Percentiles rank a stretch among this genome's conserved stretches.
Evolutionary conservation across 805 yeast genomes (phyloP).

Genomic region (Metschnikowia cerradonensis): DNA sequence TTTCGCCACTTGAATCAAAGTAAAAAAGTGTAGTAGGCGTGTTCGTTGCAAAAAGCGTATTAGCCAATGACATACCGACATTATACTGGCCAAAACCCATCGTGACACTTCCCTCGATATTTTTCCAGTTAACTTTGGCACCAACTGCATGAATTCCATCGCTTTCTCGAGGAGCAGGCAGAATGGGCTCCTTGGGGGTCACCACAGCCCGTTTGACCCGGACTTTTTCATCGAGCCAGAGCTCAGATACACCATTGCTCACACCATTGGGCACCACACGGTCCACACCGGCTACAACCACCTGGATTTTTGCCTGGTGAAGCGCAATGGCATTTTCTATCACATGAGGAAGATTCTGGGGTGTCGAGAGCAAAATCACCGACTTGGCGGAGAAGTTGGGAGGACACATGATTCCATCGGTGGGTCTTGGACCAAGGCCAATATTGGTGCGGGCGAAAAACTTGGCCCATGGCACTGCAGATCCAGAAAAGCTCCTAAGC

Average conservation of each 20-base stretch:
- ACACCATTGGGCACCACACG: conserved; percentile 30
- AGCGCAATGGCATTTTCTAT: conserved; percentile 29
- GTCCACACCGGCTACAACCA: conserved; percentile 41
- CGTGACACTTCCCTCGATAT: conserved; percentile 22
- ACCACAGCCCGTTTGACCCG: conserved; percentile 17
- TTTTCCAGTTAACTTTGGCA: conserved; percentile 38
- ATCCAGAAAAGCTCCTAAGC: background rate
- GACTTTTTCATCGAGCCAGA: conserved; percentile 33
- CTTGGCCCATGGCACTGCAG: conserved; percentile 1
- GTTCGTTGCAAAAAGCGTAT: conserved; percentile 36
- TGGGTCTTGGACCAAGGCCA: conserved; percentile 9
- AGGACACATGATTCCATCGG: conserved; percentile 5
- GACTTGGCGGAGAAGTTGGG: conserved; percentile 23
- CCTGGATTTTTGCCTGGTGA: conserved; percentile 27
- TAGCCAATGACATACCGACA: conserved; percentile 31
- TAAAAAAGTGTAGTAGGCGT: conserved; percentile 34
- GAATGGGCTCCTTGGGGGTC: conserved; percentile 24
- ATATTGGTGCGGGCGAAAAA: conserved; percentile 14
- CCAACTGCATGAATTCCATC: conserved; percentile 35
- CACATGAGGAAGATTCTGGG: conserved; percentile 27
- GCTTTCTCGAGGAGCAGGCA: conserved; percentile 24
- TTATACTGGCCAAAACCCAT: conserved; percentile 15
- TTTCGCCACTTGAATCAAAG: conserved; percentile 20
- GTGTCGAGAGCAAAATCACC: conserved; percentile 34
- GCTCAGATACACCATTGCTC: conserved; percentile 34